Evolutionary conservation across 805 yeast genomes (phyloP), one percentile per base, ranked within the genome.

Genomic region (Pichia ethanolica): DNA sequence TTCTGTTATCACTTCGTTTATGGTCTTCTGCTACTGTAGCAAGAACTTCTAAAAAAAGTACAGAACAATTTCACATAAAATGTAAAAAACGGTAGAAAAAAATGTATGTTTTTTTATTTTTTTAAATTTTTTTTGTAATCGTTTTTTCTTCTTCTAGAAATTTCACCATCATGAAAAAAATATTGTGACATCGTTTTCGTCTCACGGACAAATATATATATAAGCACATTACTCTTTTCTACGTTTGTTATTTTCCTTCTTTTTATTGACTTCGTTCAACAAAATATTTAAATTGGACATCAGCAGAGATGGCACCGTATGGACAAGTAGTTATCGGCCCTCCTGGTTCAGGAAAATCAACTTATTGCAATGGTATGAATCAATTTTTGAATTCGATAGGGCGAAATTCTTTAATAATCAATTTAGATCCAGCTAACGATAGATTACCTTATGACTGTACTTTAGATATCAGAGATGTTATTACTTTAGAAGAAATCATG

Each of bases 261-360:
- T 20, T 20, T 20, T 20, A 2, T 20, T 20, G 3, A 20, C 20
- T 20, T 20, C 2, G 20, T 20, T 20, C 20, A 20, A 20, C 20
- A 20, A 20, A 20, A 2, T 20, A 20, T 20, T 2, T 20, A 20
- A 20, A 2, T 20, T 20, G 20, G 20, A 20, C 20, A 20, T 20
- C 20, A 20, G 5, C 10, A 13, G 13, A 42, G 20, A 51, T 78
- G 82, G 71, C 82, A 8, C 68, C 71, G 12, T 86, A 86, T 66
- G 97, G 95, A 4, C 97, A 93, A 68, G 79, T 93, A 9, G 90
- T 91, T 9, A 89, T 93, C 37, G 99, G 99, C 0, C 98, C 99
- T 0, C 99, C 99, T 0, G 99, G 99, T 1, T 78, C 96, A 0
- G 99, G 99, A 1, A 93, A 93, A 62, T 87, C 97, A 0, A 95